phyloP scores from a whole-genome alignment of 2,329 filamentous ascomycete species.

The Colletotrichum paranaense region DNA sequence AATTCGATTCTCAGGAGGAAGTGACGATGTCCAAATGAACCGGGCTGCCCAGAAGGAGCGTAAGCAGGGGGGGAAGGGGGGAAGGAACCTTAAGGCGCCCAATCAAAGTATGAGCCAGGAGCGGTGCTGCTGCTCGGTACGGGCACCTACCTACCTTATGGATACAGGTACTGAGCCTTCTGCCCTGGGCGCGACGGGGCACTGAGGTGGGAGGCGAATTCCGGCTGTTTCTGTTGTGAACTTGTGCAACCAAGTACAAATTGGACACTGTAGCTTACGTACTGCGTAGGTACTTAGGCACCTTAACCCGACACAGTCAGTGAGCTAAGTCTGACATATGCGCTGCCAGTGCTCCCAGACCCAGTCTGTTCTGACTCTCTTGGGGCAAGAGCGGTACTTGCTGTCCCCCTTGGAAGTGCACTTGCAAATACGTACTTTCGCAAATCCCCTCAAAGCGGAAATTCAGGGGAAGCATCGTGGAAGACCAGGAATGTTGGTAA shows the following conservation, averaged over 20 bases:
- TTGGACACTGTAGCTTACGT: not conserved
- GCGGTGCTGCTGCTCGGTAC: not conserved
- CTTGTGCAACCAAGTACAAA: not conserved
- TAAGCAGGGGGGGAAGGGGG: not conserved
- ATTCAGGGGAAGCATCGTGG: constrained; percentile 21
- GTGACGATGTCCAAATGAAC: constrained; percentile 1
- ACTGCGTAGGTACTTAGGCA: too few relatives aligned
- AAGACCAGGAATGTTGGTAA: not conserved
- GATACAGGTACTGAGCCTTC: not conserved
- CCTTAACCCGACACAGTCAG: not conserved
- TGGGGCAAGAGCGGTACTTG: not conserved
- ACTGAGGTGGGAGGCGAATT: not conserved
- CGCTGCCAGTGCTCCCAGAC: not conserved
- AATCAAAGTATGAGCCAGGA: not conserved
- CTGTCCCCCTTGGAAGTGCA: not conserved
- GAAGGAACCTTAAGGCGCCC: not conserved
- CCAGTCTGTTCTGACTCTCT: not conserved
- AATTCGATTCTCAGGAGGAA: not conserved
- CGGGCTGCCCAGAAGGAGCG: not conserved
- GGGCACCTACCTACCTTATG: not conserved
- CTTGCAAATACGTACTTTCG: not conserved
- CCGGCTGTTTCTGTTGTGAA: not conserved
- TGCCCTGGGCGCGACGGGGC: too few relatives aligned
- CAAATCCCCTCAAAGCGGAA: constrained; percentile 1
- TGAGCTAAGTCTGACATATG: not conserved